These are phyloP conservation scores for Chlorella sp. DNA, from an alignment of 139 green algal genomes.

Conservation along the genomic window DNA sequence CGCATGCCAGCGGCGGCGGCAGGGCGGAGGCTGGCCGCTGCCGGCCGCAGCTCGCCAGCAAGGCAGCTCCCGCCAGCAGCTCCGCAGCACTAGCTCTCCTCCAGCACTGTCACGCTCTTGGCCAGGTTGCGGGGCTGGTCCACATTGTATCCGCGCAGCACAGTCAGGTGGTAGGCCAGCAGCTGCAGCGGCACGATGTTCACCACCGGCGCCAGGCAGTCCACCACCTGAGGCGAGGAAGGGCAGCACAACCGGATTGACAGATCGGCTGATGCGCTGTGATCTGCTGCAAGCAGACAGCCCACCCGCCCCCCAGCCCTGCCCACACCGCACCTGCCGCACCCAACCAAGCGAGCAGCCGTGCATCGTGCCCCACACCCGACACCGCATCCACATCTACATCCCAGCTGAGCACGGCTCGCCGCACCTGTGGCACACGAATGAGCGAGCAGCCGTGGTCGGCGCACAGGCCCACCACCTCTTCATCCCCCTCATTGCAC, in stretches of 20 bases:
- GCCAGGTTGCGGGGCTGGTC: constrained; percentile 80
- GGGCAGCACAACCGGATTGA: too few species aligned
- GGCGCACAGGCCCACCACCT: constrained; percentile 14
- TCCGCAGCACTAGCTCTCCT: constrained; percentile 28
- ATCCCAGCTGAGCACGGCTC: too few species aligned
- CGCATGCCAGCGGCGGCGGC: too few species aligned
- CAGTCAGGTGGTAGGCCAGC: constrained; percentile 93
- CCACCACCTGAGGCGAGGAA: constrained; percentile 46
- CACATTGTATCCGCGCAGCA: constrained; percentile 92
- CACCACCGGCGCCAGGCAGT: constrained; percentile 90
- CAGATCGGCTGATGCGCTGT: too few species aligned
- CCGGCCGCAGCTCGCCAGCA: neutral
- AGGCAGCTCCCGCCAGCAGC: neutral
- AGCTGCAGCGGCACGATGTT: constrained; percentile 98
- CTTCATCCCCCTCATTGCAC: constrained; percentile 75
- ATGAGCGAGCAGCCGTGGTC: constrained; percentile 55
- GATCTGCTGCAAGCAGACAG: too few species aligned
- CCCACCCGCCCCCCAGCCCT: too few species aligned
- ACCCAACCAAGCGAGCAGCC: too few species aligned
- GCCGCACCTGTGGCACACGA: constrained; percentile 52
- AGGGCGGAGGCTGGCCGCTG: too few species aligned
- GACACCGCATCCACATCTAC: too few species aligned
- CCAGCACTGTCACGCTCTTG: constrained; percentile 81
- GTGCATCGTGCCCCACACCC: too few species aligned
- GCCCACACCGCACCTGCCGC: too few species aligned